Conservation (phyloP, 768 basidiomycete genomes). For the Lentinus brumalis region DNA sequence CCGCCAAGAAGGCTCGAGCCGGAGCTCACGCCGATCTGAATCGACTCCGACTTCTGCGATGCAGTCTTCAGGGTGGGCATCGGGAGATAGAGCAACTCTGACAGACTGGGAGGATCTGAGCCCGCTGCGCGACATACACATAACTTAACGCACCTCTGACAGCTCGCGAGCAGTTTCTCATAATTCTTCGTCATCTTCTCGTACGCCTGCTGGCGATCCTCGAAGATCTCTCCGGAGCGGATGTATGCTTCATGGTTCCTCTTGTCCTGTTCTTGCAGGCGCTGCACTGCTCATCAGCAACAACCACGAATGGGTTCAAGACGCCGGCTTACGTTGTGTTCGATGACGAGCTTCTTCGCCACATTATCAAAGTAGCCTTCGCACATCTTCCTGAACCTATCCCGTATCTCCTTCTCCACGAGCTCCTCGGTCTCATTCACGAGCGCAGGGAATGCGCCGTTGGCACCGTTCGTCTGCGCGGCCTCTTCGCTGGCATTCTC, state of each 20-base stretch:
- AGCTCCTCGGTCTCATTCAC: conserved; percentile 67
- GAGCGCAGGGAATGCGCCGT: conserved; percentile 43
- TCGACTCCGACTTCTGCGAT: conserved; percentile 80
- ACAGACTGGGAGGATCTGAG: conserved; percentile 54
- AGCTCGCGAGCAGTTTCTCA: conserved; percentile 86
- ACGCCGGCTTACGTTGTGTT: conserved; percentile 70
- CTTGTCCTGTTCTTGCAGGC: conserved; percentile 94
- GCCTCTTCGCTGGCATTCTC: conserved; percentile 32
- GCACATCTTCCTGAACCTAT: conserved; percentile 90
- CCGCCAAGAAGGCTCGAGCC: conserved; percentile 27
- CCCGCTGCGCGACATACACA: background rate
- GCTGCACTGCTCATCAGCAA: conserved; percentile 45
- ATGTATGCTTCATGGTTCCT: conserved; percentile 99
- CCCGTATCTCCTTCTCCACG: conserved; percentile 82
- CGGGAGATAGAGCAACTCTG: conserved; percentile 84
- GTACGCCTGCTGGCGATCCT: conserved; percentile 97
- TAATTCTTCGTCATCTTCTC: conserved; percentile 98
- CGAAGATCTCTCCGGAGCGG: conserved; percentile 98
- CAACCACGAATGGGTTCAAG: background rate
- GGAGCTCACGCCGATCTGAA: conserved; percentile 62
- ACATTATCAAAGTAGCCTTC: conserved; percentile 92
- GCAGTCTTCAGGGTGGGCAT: conserved; percentile 84
- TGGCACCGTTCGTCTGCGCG: conserved; percentile 32
- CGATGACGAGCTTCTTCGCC: conserved; percentile 86
- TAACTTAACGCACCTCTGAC: conserved; percentile 68